Evolutionary conservation across 2,329 filamentous ascomycete species (phyloP), one percentile per base, ranked within the genome.

Genomic region (Neofusicoccum cordaticola): DNA sequence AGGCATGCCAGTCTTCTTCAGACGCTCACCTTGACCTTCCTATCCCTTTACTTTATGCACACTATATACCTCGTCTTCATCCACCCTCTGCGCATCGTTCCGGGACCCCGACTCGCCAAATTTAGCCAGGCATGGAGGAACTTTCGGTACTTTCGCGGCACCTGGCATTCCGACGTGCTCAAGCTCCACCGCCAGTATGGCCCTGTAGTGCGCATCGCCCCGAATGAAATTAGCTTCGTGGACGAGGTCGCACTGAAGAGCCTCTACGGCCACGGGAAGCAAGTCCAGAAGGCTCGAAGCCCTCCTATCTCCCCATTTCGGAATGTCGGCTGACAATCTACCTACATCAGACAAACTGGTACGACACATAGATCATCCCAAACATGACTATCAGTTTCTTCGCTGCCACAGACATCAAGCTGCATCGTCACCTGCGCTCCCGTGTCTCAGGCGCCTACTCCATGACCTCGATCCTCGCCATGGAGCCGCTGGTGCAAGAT

Each of bases 221-320:
- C 80, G 0, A 75, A 73, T 19, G 78, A 82, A 64, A 62, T 81
- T 0, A 80, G 78, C 2, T 80, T 80, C 69, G 80, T 74, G 53
- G 76, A 70, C 15, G 77, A 80, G 2, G 76, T 74, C 37, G 68
- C 69, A 12, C 71, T 75, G 47, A 70, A 69, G 9, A 71, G 72
- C 41, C 73, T 75, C 5, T 74, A 75, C 52, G 72, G 73, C 1
- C 69, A 74, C 65, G 69, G 70, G 9, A 66, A 73, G 17, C 71
- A 71, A 63, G 67, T 71, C 34, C 12, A 66, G 31, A 68, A 71
- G 50, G 68, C 42, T 13, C 35, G 8, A 39, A 39, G 7, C 35
- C 35, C 7, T 39, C 19, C 19, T 19, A 19, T 19, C 35, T 9
- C 35, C 4, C 35, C 35, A 12, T 12, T 39, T 8, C 2, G 22